phyloP scores from a whole-genome alignment of 2,329 filamentous ascomycete genomes.

The Sclerotinia minor region DNA sequence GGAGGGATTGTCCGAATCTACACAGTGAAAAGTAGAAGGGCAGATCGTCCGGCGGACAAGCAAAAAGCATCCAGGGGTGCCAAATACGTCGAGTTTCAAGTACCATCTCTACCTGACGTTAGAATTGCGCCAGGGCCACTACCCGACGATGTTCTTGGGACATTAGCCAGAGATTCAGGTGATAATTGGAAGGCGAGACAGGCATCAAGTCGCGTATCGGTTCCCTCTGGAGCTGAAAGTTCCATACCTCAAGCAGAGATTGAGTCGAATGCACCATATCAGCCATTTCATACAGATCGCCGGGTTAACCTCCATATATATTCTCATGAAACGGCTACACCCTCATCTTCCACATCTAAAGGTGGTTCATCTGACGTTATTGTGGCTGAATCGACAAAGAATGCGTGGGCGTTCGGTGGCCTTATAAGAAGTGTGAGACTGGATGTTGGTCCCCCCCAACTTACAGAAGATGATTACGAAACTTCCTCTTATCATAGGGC shows the following conservation, averaged over 20 bases:
- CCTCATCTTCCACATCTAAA: constrained; percentile 36
- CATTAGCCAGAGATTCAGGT: constrained; percentile 36
- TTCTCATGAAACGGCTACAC: constrained; percentile 31
- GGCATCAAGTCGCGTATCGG: constrained; percentile 42
- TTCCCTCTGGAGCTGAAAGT: constrained; percentile 52
- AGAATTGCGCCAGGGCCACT: constrained; percentile 57
- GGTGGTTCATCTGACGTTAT: constrained; percentile 35
- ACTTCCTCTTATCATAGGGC: constrained; percentile 53
- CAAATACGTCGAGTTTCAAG: constrained; percentile 56
- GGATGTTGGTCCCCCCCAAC: constrained; percentile 51
- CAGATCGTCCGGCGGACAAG: constrained; percentile 55
- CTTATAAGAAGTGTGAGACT: constrained; percentile 52
- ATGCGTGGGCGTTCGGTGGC: constrained; percentile 62
- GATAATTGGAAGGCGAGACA: constrained; percentile 44
- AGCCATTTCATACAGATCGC: constrained; percentile 91
- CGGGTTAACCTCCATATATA: constrained; percentile 78
- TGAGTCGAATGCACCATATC: constrained; percentile 92
- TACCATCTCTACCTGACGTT: constrained; percentile 63
- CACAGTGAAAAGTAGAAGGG: constrained; percentile 45
- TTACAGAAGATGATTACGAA: constrained; percentile 55
- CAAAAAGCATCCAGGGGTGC: constrained; percentile 53
- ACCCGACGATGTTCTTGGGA: constrained; percentile 43
- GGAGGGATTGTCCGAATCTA: constrained; percentile 68
- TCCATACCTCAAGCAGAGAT: constrained; percentile 80
- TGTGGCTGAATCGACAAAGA: constrained; percentile 26